Evolutionary conservation across 1,284 basidiomycete genomes (phyloP).

Genomic region (Sanguinoderma infundibulare): DNA sequence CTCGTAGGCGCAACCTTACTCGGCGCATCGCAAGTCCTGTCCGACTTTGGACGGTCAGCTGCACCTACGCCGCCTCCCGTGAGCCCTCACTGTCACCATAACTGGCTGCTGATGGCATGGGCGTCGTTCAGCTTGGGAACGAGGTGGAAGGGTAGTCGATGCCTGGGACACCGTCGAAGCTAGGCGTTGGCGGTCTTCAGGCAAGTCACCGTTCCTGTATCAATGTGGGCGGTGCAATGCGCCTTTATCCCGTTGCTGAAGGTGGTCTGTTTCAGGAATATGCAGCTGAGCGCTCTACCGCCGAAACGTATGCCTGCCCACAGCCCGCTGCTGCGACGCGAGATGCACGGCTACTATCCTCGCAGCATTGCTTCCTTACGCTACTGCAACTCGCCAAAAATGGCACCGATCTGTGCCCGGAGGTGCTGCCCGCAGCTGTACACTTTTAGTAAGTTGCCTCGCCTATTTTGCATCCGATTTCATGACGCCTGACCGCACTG

Average conservation of each 20-base stretch:
- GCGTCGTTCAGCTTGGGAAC: neutral
- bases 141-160: neutral
- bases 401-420: neutral
- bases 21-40: neutral
- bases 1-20: neutral
- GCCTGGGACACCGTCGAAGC: neutral
- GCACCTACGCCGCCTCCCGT: too few relatives aligned
- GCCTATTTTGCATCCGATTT: neutral
- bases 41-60: neutral
- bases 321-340: conserved; percentile 1
- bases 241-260: neutral
- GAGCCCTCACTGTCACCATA: neutral
- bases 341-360: neutral
- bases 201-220: neutral
- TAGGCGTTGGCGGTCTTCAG: neutral
- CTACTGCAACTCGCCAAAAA: neutral
- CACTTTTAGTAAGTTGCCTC: neutral
- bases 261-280: neutral
- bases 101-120: neutral
- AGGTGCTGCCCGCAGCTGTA: neutral
- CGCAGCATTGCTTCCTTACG: neutral
- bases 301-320: neutral
- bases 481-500: neutral
- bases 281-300: neutral
- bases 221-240: neutral